These are phyloP conservation scores for Lithospermum erythrorhizon DNA, from an alignment of 257 asterid species.

Conservation along the genomic window DNA sequence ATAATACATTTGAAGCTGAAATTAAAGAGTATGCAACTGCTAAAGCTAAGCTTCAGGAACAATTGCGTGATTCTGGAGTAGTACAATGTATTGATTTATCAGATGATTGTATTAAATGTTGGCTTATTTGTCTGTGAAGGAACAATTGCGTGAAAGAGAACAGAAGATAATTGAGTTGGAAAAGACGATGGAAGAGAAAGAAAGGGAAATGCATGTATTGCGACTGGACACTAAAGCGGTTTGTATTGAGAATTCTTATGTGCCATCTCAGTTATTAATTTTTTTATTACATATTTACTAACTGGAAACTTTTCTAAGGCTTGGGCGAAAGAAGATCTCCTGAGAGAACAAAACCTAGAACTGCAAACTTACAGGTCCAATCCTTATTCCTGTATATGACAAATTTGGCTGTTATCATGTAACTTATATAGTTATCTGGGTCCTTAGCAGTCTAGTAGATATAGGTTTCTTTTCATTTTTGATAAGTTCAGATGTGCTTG, in stretches of 20 bases:
- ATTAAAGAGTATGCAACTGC: constrained; percentile 49
- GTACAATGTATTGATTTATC: too few relatives aligned
- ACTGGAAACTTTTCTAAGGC: constrained; percentile 39
- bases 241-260: constrained; percentile 20
- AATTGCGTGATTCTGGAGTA: constrained; percentile 5
- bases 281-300: background rate
- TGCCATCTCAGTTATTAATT: background rate
- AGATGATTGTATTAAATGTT: background rate
- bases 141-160: constrained; percentile 63
- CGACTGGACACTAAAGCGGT: constrained; percentile 79
- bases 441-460: background rate
- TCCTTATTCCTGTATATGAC: background rate
- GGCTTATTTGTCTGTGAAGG: constrained; percentile 27
- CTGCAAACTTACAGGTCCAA: constrained; percentile 56
- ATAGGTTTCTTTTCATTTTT: background rate
- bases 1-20: constrained; percentile 44
- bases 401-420: background rate
- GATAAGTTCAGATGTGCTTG: background rate
- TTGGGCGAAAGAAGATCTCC: constrained; percentile 88
- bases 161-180: constrained; percentile 53
- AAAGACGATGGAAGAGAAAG: constrained; percentile 59
- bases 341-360: constrained; percentile 74
- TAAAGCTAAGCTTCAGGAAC: constrained; percentile 52
- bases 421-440: background rate
- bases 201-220: constrained; percentile 58